phyloP scores from a whole-genome alignment of 352 stramenopile species.

The Blastocystis sp. region DNA sequence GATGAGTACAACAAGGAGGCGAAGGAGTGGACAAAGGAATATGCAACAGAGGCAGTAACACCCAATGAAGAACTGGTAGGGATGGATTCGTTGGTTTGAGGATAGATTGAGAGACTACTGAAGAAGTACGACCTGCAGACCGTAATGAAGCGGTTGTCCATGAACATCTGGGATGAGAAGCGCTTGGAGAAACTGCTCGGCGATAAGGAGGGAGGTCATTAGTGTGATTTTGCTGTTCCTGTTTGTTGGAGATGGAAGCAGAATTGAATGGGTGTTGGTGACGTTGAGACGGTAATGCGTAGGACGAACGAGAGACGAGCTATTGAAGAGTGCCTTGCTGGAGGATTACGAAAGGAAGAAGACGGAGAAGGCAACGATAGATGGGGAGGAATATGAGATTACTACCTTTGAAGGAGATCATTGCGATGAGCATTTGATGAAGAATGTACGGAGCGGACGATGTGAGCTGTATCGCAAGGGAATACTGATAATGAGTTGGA shows the following conservation, averaged over 20 bases:
- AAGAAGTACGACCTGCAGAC: background rate
- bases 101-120: background rate
- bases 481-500: too few species aligned
- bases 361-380: too few species aligned
- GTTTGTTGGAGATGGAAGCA: background rate
- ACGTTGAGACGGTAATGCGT: too few species aligned
- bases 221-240: background rate
- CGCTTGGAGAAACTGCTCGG: background rate
- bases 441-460: too few species aligned
- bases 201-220: background rate
- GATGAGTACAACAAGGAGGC: constrained; percentile 19
- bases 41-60: constrained; percentile 13
- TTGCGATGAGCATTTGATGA: too few species aligned
- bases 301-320: too few species aligned
- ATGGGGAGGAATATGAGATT: too few species aligned
- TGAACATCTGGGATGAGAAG: constrained; percentile 50
- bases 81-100: background rate
- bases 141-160: background rate
- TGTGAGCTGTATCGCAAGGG: too few species aligned
- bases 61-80: constrained; percentile 8
- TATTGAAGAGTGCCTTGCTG: too few species aligned
- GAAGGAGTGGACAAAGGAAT: constrained; percentile 55
- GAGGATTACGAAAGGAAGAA: too few species aligned
- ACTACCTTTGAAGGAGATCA: too few species aligned
- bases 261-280: too few species aligned